Base-by-base conservation (phyloP, 345 rosid species). In the Rhodamnia rubescens region DNA sequence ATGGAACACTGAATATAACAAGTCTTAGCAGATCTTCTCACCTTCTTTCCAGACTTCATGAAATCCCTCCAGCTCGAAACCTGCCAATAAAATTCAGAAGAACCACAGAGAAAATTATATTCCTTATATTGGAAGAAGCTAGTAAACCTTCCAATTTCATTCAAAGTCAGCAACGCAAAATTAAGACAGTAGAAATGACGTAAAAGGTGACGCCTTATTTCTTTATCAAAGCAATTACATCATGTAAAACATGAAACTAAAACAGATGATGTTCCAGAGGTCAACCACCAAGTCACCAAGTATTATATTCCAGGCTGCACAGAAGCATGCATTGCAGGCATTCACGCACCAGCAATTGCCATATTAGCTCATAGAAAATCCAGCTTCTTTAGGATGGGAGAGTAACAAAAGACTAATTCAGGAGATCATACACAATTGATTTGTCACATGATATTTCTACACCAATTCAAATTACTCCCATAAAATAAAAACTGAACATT, bases 11-110 rank as follows among this genome's bases (percentile, higher is more conserved):
- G 18, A 64, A 84, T 50, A 69, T 15, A 75, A 53, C 36, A 32
- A 53, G 44, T 12, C 47, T 24, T 9, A n/a, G 32, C 82, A 86
- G 51, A 56, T 52, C 47, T 10, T 58, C 91, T 91, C 87, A 95
- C 99, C 95, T 96, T 96, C 90, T 96, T 96, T 83, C 98, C 98
- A 15, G 92, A 88, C 92, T 95, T 96, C 98, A 92, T 92, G 90
- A 94, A 97, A 87, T 95, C 98, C 89, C 98, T 95, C 98, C 97
- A 93, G 93, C 99, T 93, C 57, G 98, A 97, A 82, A 96, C 98
- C 98, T 96, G 90, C 53, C 86, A 32, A 74, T 6, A 18, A 20
- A 64, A 24, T 83, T 24, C 59, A 83, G 47, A 81, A 51, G 21
- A 64, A 84, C 24, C 56, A 61, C 6, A 14, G 10, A 59, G 22